Conservation (phyloP, 495 filamentous ascomycete genomes). For the Neurospora pannonica region DNA sequence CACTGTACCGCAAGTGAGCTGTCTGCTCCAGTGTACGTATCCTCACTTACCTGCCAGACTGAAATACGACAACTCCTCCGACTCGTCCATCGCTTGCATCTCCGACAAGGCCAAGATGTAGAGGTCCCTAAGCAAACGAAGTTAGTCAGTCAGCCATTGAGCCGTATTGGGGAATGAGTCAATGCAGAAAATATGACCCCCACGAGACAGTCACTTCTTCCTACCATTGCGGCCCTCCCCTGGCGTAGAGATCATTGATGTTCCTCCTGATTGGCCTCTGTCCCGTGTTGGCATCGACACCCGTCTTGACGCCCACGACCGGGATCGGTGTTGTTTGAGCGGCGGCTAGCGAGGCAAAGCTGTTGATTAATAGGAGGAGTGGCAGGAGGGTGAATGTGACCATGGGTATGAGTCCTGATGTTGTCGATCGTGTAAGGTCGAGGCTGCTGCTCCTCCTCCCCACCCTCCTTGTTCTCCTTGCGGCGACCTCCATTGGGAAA, state of each 20-base stretch:
- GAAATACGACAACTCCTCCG: slow-evolving; percentile 38
- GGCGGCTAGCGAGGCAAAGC: not conserved
- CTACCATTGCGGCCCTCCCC: slow-evolving; percentile 33
- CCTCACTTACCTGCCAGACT: slow-evolving; percentile 34
- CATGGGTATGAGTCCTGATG: not conserved
- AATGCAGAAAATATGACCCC: not conserved
- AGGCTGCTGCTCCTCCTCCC: not conserved
- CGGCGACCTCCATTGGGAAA: not conserved
- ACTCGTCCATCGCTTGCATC: slow-evolving; percentile 31
- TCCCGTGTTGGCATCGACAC: slow-evolving; percentile 26
- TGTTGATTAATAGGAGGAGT: not conserved
- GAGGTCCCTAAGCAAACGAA: slow-evolving; percentile 25
- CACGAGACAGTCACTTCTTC: not conserved
- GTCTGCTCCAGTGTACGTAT: not conserved
- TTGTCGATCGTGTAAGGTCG: not conserved
- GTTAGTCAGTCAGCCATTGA: not conserved
- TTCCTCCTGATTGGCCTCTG: slow-evolving; percentile 26
- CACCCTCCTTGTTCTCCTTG: not conserved
- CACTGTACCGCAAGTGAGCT: not conserved
- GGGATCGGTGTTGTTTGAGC: slow-evolving; percentile 14
- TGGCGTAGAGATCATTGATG: slow-evolving; percentile 26
- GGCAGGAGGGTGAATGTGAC: not conserved
- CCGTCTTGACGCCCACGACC: slow-evolving; percentile 27
- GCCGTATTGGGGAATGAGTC: not conserved
- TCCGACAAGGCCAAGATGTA: slow-evolving; percentile 35